These are phyloP conservation scores for Notholithocarpus densiflorus DNA, from an alignment of 306 rosid genomes.

Conservation along the genomic window DNA sequence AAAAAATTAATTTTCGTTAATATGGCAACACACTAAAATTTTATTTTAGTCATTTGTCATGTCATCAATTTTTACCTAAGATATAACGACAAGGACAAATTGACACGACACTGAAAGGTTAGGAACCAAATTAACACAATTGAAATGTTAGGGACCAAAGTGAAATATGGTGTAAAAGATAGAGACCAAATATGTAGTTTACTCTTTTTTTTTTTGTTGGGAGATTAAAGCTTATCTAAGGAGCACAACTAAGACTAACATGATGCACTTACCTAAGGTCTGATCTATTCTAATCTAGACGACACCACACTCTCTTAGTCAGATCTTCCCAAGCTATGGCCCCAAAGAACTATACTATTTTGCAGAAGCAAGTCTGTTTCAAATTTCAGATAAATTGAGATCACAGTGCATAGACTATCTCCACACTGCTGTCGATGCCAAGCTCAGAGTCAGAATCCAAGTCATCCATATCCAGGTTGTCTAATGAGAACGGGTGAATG, in stretches of 20 bases:
- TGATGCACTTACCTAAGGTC: neutral
- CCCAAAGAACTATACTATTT: constrained; percentile 6
- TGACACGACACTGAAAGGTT: too few species aligned
- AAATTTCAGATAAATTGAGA: constrained; percentile 7
- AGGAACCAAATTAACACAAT: too few species aligned
- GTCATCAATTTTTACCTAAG: too few species aligned
- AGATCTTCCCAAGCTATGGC: constrained; percentile 10
- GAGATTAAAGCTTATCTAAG: neutral
- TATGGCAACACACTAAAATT: too few species aligned
- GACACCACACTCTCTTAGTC: constrained; percentile 14
- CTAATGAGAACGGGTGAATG: constrained; percentile 42
- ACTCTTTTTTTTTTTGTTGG: too few species aligned
- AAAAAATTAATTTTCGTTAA: too few species aligned
- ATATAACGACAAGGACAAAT: too few species aligned
- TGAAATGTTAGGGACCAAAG: too few species aligned
- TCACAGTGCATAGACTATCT: constrained; percentile 84
- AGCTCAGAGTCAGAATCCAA: constrained; percentile 75
- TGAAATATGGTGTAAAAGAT: too few species aligned
- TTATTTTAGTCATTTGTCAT: too few species aligned
- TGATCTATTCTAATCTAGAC: constrained; percentile 19
- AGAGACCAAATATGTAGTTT: too few species aligned
- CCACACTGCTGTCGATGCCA: constrained; percentile 90
- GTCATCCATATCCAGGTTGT: constrained; percentile 60
- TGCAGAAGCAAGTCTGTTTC: constrained; percentile 3
- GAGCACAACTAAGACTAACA: constrained; percentile 10